Conservation (phyloP, 2,329 filamentous ascomycete species). For the Dryadomyces quercivorus region DNA sequence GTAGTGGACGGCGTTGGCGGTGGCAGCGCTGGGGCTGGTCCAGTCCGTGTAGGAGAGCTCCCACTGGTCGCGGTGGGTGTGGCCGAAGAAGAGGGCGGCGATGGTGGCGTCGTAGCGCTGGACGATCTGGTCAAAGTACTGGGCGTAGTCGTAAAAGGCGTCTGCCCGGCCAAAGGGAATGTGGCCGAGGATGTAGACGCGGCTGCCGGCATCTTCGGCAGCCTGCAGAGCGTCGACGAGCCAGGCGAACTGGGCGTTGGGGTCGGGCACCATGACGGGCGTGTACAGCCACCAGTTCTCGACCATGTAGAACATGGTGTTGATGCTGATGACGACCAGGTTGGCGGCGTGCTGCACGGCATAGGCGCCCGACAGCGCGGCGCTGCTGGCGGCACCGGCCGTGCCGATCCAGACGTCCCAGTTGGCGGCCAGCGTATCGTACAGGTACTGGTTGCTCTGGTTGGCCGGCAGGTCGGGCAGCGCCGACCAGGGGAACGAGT, state of each 20-base stretch:
- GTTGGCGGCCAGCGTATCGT: conserved; percentile 29
- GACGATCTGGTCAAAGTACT: conserved; percentile 39
- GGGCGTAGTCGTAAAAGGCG: conserved; percentile 37
- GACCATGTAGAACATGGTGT: conserved; percentile 45
- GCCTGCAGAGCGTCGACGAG: conserved; percentile 36
- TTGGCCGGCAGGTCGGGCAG: neutral
- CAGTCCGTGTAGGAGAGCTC: conserved; percentile 41
- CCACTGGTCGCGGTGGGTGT: conserved; percentile 45
- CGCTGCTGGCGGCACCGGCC: conserved; percentile 17
- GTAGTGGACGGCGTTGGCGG: conserved; percentile 38
- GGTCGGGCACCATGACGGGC: conserved; percentile 35
- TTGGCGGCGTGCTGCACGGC: conserved; percentile 25
- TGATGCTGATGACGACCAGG: conserved; percentile 43
- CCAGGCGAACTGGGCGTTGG: conserved; percentile 39
- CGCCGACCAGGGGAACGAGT: conserved; percentile 23
- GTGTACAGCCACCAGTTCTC: conserved; percentile 44
- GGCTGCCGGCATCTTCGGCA: conserved; percentile 35
- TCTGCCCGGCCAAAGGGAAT: conserved; percentile 39
- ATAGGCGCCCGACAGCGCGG: conserved; percentile 15
- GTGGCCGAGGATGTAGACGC: conserved; percentile 44
- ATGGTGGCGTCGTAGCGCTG: conserved; percentile 40
- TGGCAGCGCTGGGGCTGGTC: conserved; percentile 22
- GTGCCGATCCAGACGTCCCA: conserved; percentile 34
- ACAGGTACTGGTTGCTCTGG: conserved; percentile 32
- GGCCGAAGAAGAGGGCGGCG: conserved; percentile 41